Conservation (phyloP, 1,139 yeast species). For the Blastobotrys serpentis region DNA sequence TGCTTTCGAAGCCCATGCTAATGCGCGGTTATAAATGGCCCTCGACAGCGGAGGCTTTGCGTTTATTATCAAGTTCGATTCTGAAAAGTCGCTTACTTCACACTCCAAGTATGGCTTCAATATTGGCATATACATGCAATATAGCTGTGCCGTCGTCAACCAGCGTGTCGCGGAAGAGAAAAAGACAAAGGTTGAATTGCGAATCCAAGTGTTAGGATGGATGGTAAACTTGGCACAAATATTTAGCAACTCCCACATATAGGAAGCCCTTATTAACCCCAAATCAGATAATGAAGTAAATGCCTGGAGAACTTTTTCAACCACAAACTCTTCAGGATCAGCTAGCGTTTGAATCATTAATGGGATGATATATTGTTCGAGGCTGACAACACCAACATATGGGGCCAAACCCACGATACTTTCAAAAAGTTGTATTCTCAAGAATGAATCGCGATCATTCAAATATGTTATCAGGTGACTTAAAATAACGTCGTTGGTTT, state of each 20-base stretch:
- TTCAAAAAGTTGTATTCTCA: conserved; percentile 69
- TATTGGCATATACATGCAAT: conserved; percentile 79
- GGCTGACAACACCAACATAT: conserved; percentile 73
- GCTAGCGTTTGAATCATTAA: conserved; percentile 75
- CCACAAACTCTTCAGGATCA: conserved; percentile 82
- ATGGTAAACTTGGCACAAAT: conserved; percentile 54
- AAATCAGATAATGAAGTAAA: conserved; percentile 56
- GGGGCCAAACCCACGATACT: conserved; percentile 79
- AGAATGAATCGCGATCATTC: conserved; percentile 69
- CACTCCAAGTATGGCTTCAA: conserved; percentile 74
- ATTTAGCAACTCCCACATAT: conserved; percentile 52
- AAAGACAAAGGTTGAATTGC: conserved; percentile 65
- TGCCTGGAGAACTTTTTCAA: conserved; percentile 68
- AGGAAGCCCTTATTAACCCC: conserved; percentile 51
- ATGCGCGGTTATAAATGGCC: conserved; percentile 61
- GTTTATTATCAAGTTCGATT: conserved; percentile 64
- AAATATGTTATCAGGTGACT: conserved; percentile 90
- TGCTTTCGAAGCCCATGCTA: conserved; percentile 71
- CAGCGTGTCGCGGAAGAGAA: conserved; percentile 62
- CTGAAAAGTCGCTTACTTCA: conserved; percentile 66
- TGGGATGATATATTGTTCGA: conserved; percentile 88
- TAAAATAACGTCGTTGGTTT: conserved; percentile 79
- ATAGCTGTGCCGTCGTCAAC: conserved; percentile 71
- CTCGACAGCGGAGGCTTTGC: conserved; percentile 65
- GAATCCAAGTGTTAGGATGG: conserved; percentile 87